phyloP scores from a whole-genome alignment of 148 eudicot genomes.

The Fallopia convolvulus region DNA sequence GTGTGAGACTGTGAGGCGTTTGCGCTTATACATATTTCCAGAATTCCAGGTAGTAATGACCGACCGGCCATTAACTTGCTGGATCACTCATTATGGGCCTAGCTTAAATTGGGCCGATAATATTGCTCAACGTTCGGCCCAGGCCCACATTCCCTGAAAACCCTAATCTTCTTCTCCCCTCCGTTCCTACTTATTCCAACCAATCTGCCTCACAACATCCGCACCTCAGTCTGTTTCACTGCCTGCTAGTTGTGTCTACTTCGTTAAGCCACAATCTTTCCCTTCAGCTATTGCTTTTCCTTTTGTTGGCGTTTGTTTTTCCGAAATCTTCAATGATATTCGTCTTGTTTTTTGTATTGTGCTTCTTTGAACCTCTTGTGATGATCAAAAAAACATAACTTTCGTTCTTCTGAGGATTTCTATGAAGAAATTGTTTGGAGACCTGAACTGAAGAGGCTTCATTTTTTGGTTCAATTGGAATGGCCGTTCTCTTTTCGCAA shows the following conservation, averaged over 20 bases:
- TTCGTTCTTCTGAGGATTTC: not conserved
- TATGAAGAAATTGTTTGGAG: not conserved
- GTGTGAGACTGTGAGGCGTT: not conserved
- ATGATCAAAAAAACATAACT: not conserved
- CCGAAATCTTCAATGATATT: not conserved
- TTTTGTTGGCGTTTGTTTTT: not conserved
- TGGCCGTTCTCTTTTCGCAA: not conserved
- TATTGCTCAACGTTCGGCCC: not conserved
- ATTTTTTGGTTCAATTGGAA: not conserved
- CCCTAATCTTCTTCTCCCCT: not conserved
- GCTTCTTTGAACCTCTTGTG: not conserved
- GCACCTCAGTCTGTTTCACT: not conserved
- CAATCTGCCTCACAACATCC: not conserved
- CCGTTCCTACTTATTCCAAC: not conserved
- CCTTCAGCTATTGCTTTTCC: not conserved
- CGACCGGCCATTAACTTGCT: not conserved
- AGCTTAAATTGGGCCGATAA: not conserved
- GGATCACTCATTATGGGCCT: not conserved
- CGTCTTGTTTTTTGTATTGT: not conserved
- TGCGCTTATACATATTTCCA: not conserved
- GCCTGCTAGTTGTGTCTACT: not conserved
- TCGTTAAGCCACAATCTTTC: not conserved
- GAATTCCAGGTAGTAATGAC: not conserved
- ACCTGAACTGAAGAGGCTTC: not conserved
- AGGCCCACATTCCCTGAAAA: not conserved